phyloP scores from a whole-genome alignment of 192 early-diverging fungal species.

The Backusella tarrabulga region DNA sequence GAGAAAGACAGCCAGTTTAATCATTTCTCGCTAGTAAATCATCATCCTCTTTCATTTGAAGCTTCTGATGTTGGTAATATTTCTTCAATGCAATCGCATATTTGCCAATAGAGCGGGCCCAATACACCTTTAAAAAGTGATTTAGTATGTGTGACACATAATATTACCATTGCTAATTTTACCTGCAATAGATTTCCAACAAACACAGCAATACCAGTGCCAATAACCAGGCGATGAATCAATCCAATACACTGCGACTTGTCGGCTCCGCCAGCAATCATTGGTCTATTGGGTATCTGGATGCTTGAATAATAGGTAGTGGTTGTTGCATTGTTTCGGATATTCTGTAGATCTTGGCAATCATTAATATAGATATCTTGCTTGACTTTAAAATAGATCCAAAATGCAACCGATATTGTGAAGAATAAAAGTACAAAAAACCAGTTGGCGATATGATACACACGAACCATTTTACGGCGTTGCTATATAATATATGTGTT shows the following conservation, averaged over 20 bases:
- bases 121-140: conserved; percentile 16
- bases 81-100: conserved; percentile 23
- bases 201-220: conserved; percentile 19
- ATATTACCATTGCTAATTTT: not conserved
- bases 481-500: not conserved
- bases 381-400: conserved; percentile 24
- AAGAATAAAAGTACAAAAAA: conserved; percentile 21
- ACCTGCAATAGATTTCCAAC: conserved; percentile 29
- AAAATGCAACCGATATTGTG: conserved; percentile 12
- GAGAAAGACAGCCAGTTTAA: not conserved
- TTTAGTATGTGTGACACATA: not conserved
- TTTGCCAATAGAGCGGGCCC: conserved; percentile 25
- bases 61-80: conserved; percentile 17
- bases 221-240: conserved; percentile 20
- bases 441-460: conserved; percentile 22
- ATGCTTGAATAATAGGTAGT: not conserved
- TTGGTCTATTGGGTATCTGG: not conserved
- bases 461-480: conserved; percentile 15
- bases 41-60: conserved; percentile 19
- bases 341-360: conserved; percentile 17
- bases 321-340: not conserved
- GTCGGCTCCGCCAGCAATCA: conserved; percentile 18
- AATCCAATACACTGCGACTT: conserved; percentile 13
- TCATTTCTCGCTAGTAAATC: not conserved
- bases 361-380: conserved; percentile 21